phyloP scores from a whole-genome alignment of 2,329 filamentous ascomycete genomes.

The Trichoderma simmonsii region DNA sequence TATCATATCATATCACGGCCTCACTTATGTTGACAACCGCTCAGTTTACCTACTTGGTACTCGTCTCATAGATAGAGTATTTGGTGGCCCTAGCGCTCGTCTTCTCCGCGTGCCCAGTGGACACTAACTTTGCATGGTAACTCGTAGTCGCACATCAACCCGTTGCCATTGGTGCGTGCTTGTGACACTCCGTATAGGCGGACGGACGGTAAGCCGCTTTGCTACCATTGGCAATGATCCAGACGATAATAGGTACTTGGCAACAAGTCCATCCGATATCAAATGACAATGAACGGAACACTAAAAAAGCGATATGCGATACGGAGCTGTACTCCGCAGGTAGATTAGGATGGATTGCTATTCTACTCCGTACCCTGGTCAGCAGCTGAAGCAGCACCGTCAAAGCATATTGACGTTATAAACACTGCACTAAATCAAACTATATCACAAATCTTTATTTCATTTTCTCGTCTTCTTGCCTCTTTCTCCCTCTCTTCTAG shows the following conservation, averaged over 20 bases:
- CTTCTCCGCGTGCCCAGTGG: not conserved
- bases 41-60: not conserved
- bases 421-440: not conserved
- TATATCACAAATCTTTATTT: not conserved
- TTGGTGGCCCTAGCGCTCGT: not conserved
- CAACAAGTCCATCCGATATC: not conserved
- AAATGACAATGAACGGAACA: not conserved
- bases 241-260: not conserved
- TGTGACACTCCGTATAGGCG: not conserved
- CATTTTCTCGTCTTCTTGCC: not conserved
- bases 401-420: not conserved
- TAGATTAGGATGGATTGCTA: not conserved
- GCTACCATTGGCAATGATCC: not conserved
- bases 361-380: too few species aligned
- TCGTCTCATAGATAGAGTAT: not conserved
- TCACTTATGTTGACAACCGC: not conserved
- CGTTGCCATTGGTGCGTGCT: not conserved
- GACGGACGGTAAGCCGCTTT: not conserved
- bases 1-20: not conserved
- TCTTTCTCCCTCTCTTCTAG: not conserved
- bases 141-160: not conserved
- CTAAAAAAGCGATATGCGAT: not conserved
- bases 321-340: not conserved
- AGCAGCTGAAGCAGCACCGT: not conserved
- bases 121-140: not conserved